Percentiles rank a stretch among this genome's conserved stretches.
Evolutionary conservation across 2,329 filamentous ascomycete species (phyloP).

Genomic region (Drechslera avenae): DNA sequence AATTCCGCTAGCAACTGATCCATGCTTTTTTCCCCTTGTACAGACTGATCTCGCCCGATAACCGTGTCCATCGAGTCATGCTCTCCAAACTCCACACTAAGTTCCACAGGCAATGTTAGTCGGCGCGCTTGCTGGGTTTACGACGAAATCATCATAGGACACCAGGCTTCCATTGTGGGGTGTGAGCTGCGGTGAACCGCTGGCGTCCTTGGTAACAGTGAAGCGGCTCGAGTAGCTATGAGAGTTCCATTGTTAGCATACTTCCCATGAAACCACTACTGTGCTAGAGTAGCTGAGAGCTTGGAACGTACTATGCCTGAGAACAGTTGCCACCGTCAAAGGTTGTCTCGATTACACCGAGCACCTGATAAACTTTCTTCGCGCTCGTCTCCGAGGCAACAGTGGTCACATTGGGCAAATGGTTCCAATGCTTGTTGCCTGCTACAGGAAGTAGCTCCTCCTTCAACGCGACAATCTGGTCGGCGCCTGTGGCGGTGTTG

Average conservation of each 20-base stretch:
- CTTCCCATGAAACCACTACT: neutral
- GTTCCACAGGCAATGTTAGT: constrained; percentile 3
- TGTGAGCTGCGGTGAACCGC: constrained; percentile 1
- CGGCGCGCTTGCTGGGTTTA: neutral
- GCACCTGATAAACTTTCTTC: constrained; percentile 6
- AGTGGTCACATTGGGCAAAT: constrained; percentile 3
- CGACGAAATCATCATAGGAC: constrained; percentile 7
- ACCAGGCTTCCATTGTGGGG: constrained; percentile 2
- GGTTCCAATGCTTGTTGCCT: constrained; percentile 9
- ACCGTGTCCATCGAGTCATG: no score
- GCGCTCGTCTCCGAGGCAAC: constrained; percentile 3
- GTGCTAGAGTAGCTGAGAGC: neutral
- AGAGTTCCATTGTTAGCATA: neutral
- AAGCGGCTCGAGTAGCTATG: constrained; percentile 8
- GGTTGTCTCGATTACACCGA: constrained; percentile 4
- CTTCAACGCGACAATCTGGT: constrained; percentile 8
- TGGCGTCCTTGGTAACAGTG: constrained; percentile 3
- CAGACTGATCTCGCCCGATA: no score
- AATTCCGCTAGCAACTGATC: no score
- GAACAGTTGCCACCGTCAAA: constrained; percentile 10
- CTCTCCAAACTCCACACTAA: neutral
- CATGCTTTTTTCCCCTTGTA: no score
- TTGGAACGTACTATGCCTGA: constrained; percentile 7
- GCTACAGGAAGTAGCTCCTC: constrained; percentile 1
- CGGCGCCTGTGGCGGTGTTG: neutral